phyloP scores from a whole-genome alignment of 2,329 filamentous ascomycete species.

The Dactylellina leptospora region DNA sequence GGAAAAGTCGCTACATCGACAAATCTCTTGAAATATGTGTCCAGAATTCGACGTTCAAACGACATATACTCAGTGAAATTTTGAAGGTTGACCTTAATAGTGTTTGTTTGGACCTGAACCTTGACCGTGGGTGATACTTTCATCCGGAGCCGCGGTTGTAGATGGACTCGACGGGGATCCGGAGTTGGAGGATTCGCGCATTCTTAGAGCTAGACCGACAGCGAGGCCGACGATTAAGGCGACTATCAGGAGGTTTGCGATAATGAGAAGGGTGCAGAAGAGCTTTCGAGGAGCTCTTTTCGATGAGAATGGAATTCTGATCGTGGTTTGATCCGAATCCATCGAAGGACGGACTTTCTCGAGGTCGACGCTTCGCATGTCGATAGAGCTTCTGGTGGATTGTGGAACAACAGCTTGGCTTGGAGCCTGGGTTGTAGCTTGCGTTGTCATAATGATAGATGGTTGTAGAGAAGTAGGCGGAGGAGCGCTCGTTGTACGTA shows the following conservation, averaged over 20 bases:
- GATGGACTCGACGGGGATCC: not conserved
- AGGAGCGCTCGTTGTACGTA: conserved; percentile 11
- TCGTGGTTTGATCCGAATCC: conserved; percentile 35
- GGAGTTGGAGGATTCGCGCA: not conserved
- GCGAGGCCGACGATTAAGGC: conserved; percentile 26
- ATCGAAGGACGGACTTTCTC: conserved; percentile 21
- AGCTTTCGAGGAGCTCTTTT: conserved; percentile 34
- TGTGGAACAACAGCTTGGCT: no score
- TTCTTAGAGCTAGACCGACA: conserved; percentile 23
- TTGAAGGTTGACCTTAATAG: conserved; percentile 21
- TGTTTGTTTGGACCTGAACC: conserved; percentile 15
- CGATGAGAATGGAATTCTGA: conserved; percentile 33
- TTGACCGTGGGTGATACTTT: not conserved
- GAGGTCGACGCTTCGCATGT: conserved; percentile 32
- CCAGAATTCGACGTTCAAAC: no score
- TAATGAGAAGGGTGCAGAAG: conserved; percentile 31
- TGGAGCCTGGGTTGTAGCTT: conserved; percentile 8
- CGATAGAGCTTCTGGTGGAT: conserved; percentile 12
- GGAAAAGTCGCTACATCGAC: no score
- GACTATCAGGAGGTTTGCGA: conserved; percentile 27
- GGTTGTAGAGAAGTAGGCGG: not conserved
- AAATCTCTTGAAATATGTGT: no score
- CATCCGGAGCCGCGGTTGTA: not conserved
- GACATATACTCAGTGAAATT: no score
- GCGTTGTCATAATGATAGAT: conserved; percentile 22